phyloP scores from a whole-genome alignment of 225 moss, liverwort and hornwort species.

The Lunularia cruciata region DNA sequence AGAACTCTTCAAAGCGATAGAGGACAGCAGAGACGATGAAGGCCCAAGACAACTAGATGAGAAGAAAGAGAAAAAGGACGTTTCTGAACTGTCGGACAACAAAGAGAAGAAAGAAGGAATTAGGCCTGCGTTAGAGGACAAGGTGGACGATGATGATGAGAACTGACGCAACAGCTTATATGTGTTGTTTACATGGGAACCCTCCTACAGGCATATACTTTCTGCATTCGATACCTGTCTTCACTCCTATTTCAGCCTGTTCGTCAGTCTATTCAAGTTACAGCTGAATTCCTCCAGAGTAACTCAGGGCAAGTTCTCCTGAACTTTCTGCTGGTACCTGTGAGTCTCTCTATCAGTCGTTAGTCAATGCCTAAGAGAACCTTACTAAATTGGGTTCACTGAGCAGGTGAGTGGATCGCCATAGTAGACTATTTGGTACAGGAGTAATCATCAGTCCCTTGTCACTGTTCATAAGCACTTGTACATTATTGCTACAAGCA shows the following conservation, averaged over 20 bases:
- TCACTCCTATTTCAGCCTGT: no score
- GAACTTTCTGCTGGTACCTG: no score
- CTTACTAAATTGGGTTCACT: no score
- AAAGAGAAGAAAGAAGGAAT: not conserved
- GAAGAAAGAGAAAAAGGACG: not conserved
- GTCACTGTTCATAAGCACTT: not conserved
- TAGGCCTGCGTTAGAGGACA: not conserved
- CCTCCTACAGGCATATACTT: no score
- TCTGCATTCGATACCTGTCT: no score
- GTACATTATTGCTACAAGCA: conserved; percentile 2
- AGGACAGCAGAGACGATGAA: conserved; percentile 2
- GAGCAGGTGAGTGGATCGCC: not conserved
- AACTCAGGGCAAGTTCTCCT: no score
- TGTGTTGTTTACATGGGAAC: not conserved
- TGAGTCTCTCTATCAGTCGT: no score
- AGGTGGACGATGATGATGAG: not conserved
- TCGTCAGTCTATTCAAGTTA: no score
- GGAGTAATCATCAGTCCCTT: not conserved
- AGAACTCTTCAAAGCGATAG: not conserved
- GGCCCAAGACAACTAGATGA: not conserved
- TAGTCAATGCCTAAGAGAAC: not conserved
- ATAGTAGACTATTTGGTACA: not conserved
- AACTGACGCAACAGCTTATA: not conserved
- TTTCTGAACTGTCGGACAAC: not conserved
- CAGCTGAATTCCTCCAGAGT: no score